Percentiles rank a stretch among this genome's conserved stretches.
Conservation (phyloP, 768 basidiomycete species). For the Crassisporium funariophilum region DNA sequence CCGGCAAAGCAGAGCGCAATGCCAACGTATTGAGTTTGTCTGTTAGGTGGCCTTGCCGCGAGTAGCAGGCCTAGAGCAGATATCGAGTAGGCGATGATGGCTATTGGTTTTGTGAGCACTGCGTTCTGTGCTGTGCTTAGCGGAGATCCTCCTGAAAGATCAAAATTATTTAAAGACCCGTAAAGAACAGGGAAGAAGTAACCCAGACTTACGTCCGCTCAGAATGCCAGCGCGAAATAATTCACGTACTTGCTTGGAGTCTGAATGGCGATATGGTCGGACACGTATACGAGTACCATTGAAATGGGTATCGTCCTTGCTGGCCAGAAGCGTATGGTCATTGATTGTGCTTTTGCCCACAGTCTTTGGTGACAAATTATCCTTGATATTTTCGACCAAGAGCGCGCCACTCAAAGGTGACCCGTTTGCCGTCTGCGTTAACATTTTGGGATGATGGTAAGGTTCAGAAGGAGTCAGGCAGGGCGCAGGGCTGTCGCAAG, state of each 20-base stretch:
- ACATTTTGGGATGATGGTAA: no score
- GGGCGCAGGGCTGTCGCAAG: no score
- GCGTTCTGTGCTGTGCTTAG: constrained; percentile 9
- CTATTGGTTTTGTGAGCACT: constrained; percentile 8
- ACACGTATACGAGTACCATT: constrained; percentile 6
- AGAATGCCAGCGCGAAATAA: constrained; percentile 14
- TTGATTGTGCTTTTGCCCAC: no score
- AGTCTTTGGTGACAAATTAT: no score
- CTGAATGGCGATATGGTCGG: constrained; percentile 13
- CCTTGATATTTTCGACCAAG: no score
- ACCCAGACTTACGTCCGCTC: constrained; percentile 10
- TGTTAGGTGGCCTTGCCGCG: not conserved
- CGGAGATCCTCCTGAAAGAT: constrained; percentile 23
- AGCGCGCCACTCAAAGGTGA: no score
- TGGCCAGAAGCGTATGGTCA: no score
- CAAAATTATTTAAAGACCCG: not conserved
- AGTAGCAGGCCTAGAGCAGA: constrained; percentile 8
- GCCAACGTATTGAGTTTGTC: constrained; percentile 1
- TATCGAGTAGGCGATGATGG: constrained; percentile 13
- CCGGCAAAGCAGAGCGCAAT: constrained; percentile 1
- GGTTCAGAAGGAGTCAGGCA: no score
- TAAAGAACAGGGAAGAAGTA: no score
- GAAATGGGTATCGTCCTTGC: no score
- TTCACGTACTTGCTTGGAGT: constrained; percentile 16
- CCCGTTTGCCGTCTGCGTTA: no score